phyloP scores from a whole-genome alignment of 83 land plant species.

The Thuja plicata region DNA sequence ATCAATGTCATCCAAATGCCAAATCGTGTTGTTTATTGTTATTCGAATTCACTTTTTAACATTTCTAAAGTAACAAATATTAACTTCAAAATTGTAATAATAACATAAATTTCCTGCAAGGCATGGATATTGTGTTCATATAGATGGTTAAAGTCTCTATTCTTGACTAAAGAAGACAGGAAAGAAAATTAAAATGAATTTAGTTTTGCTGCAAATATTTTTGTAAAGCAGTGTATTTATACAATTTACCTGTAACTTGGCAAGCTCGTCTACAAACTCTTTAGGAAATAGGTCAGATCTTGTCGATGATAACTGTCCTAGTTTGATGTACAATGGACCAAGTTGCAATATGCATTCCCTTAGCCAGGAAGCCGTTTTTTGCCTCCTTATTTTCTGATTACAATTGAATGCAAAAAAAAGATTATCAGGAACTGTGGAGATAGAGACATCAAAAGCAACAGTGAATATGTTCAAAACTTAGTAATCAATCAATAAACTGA shows the following conservation, averaged over 20 bases:
- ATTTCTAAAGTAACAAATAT: not conserved
- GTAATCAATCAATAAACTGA: not conserved
- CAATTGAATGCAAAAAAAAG: not conserved
- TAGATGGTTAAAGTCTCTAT: not conserved
- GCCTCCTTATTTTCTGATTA: slow-evolving; percentile 53
- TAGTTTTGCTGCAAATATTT: not conserved
- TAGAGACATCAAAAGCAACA: not conserved
- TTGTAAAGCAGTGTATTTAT: not conserved
- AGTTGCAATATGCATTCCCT: slow-evolving; percentile 85
- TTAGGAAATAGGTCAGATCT: slow-evolving; percentile 91
- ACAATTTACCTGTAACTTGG: slow-evolving; percentile 94
- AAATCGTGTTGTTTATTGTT: not conserved
- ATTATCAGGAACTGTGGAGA: not conserved
- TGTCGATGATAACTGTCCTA: slow-evolving; percentile 96
- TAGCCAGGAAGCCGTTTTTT: slow-evolving; percentile 83
- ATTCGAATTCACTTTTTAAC: not conserved
- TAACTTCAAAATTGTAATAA: not conserved
- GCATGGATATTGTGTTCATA: not conserved
- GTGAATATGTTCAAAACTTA: not conserved
- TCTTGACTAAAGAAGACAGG: slow-evolving; percentile 5
- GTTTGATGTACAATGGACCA: slow-evolving; percentile 96
- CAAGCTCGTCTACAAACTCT: slow-evolving; percentile 94
- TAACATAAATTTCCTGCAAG: not conserved
- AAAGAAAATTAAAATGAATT: slow-evolving; percentile 3
- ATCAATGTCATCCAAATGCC: not conserved